Evolutionary conservation across 2,329 filamentous ascomycete species (phyloP).

Genomic region (Talaromyces sp.): DNA sequence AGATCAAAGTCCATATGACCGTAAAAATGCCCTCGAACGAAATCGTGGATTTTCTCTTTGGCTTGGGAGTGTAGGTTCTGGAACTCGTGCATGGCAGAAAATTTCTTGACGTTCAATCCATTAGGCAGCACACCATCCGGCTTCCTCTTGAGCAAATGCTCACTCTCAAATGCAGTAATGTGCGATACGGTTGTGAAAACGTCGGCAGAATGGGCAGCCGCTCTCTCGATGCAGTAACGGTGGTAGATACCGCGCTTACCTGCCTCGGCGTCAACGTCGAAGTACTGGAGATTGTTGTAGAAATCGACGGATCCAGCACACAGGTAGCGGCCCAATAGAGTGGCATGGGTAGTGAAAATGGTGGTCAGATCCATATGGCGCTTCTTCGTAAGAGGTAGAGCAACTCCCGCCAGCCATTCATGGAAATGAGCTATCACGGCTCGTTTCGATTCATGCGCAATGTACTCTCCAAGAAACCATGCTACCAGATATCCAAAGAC

Average conservation of each 20-base stretch:
- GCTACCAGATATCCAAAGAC: constrained; percentile 96
- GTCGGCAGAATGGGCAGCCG: constrained; percentile 84
- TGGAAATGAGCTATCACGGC: constrained; percentile 98
- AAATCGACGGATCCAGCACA: constrained; percentile 98
- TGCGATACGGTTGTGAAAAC: constrained; percentile 99
- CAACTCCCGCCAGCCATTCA: constrained; percentile 96
- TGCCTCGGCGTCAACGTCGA: constrained; percentile 93
- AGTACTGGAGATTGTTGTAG: constrained; percentile 97
- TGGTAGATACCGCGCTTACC: constrained; percentile 99
- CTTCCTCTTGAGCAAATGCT: constrained; percentile 95
- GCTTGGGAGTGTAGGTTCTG: constrained; percentile 95
- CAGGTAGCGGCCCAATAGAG: constrained; percentile 88
- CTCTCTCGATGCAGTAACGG: constrained; percentile 95
- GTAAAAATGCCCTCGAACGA: constrained; percentile 96
- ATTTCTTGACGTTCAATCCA: constrained; percentile 96
- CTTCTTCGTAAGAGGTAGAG: constrained; percentile 86
- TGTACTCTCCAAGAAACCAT: constrained; percentile 98
- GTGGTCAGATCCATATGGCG: constrained; percentile 94
- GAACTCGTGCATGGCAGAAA: constrained; percentile 97
- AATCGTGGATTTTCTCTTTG: constrained; percentile 98
- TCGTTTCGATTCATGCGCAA: constrained; percentile 84
- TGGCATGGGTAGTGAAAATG: constrained; percentile 98
- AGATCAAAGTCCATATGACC: constrained; percentile 96
- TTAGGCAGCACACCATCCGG: constrained; percentile 95
- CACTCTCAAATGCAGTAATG: constrained; percentile 96